Evolutionary conservation across 257 asterid genomes (phyloP), one percentile per base, ranked within the genome.

Genomic region (Eucommia ulmoides): DNA sequence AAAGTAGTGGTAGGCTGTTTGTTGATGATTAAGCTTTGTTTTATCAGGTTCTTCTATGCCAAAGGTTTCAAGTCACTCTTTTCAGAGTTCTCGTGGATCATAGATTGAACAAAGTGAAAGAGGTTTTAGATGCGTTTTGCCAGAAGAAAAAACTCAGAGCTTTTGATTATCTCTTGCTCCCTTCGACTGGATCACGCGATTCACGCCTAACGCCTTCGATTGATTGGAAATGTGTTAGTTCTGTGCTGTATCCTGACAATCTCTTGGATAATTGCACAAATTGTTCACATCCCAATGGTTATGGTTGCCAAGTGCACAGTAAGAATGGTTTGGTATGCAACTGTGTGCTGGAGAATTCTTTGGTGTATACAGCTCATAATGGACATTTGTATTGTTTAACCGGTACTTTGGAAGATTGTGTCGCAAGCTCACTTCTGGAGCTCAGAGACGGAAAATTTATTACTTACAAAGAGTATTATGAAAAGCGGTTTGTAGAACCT

Each of bases 351-450:
- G 74, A 80, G 61, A 80, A 80, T 47, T 74, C 91, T n/a, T 63
- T 88, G 29, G 88, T 80, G 2, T 3, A 55, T 22, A 84, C 97
- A 1, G 85, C 95, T 24, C 93, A 84, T 51, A 88, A 76, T 41
- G 73, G 65, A 26, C 7, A 10, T 24, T 12, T 76, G 42, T 82
- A 88, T 66, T 68, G 81, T 64, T 50, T 73, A 11, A 25, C 51
- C 1, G 81, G 84, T 29, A 45, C 50, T 49, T 24, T 82, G 66
- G 66, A 74, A 20, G 64, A 63, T 24, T 33, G 64, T 48, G 52
- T 71, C 51, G 80, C 82, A 19, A 64, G 63, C 63, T 62, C 93
- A 8, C 23, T 46, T 61, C 65, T 88, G 53, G 19, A 56, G 56
- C 56, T 56, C 17, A 56, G 54, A 54, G 62, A 56, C 33, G 87